Evolutionary conservation across 164 flowering plant species (phyloP).

Genomic region (Dillenia turbinata): DNA sequence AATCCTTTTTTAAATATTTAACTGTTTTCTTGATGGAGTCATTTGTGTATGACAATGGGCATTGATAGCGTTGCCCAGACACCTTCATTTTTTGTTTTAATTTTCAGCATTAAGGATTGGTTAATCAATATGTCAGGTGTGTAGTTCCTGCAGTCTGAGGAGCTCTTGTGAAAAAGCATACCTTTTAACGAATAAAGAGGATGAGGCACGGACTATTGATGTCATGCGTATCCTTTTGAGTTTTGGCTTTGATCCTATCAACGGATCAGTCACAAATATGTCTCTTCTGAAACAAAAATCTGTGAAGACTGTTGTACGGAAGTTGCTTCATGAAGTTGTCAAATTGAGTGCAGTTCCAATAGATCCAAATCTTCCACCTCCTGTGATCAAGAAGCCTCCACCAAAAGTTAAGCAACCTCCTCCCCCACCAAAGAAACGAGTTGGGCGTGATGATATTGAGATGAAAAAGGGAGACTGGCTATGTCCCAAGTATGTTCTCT

Average conservation of each 20-base stretch:
- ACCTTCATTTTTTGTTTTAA: not conserved
- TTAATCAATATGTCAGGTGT: slow-evolving; percentile 61
- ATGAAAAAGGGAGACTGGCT: slow-evolving; percentile 99
- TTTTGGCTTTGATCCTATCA: slow-evolving; percentile 79
- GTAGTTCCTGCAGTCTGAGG: slow-evolving; percentile 94
- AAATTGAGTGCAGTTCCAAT: slow-evolving; percentile 94
- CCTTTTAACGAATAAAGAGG: slow-evolving; percentile 83
- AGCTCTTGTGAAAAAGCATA: slow-evolving; percentile 81
- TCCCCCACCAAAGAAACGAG: slow-evolving; percentile 88
- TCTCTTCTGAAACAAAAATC: slow-evolving; percentile 67
- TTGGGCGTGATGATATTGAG: slow-evolving; percentile 94
- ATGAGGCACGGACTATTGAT: slow-evolving; percentile 90
- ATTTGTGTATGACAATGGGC: no score
- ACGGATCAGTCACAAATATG: slow-evolving; percentile 61
- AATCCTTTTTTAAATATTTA: no score
- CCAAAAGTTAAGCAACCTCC: slow-evolving; percentile 98
- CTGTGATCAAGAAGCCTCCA: slow-evolving; percentile 76
- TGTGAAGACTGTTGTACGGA: slow-evolving; percentile 75
- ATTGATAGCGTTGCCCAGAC: no score
- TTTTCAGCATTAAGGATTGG: not conserved
- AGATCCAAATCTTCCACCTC: slow-evolving; percentile 97
- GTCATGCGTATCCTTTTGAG: slow-evolving; percentile 69
- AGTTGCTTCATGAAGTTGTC: slow-evolving; percentile 82
- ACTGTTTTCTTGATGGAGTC: no score
- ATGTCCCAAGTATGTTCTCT: slow-evolving; percentile 76